Percentiles rank a stretch among this genome's conserved stretches.
These are phyloP conservation scores for Cucumis melo DNA, from an alignment of 306 rosid genomes.

Conservation along the genomic window DNA sequence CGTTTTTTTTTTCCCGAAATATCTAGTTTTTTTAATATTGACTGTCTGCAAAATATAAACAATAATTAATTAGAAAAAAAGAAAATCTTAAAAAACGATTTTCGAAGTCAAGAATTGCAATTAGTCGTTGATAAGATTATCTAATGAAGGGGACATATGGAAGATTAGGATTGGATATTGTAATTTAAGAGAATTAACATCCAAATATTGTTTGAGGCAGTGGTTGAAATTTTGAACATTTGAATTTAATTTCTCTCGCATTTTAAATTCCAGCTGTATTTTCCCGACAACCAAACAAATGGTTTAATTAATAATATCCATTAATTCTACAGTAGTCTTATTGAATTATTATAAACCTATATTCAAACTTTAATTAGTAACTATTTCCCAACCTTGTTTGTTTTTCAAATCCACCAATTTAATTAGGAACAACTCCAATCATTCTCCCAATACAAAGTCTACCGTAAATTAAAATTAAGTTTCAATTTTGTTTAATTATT, in stretches of 20 bases:
- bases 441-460: neutral
- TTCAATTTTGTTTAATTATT: no score
- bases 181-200: neutral
- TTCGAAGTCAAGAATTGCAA: neutral
- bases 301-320: neutral
- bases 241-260: neutral
- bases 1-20: no score
- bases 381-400: neutral
- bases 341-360: neutral
- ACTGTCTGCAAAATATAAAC: no score
- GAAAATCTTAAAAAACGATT: neutral
- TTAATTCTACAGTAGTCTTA: neutral
- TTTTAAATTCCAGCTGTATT: slow-evolving; percentile 4
- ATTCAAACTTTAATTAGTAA: neutral
- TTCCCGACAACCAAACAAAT: neutral
- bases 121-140: slow-evolving; percentile 5
- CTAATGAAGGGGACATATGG: neutral
- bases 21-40: no score
- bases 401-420: neutral
- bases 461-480: neutral
- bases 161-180: neutral
- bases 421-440: neutral
- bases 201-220: neutral
- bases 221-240: neutral
- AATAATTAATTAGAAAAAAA: neutral